Evolutionary conservation across 208 protist genomes (phyloP).

Genomic region (Novymonas esmeraldas): DNA sequence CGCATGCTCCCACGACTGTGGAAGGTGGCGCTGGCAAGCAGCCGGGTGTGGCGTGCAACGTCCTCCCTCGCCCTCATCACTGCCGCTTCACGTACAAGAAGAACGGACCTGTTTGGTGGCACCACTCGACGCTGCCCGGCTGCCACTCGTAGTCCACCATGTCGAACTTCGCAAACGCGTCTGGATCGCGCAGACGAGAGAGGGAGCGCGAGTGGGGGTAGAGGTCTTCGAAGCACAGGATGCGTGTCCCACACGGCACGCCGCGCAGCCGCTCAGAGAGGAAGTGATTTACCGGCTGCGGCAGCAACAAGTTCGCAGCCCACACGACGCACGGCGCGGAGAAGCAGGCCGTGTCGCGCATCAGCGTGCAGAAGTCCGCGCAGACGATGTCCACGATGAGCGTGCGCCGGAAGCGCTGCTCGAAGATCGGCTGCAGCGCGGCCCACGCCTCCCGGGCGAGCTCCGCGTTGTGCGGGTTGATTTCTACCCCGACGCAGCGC

Average conservation of each 20-base stretch:
- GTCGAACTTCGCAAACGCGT: slow-evolving; percentile 72
- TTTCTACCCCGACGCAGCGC: slow-evolving; percentile 80
- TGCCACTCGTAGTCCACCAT: slow-evolving; percentile 84
- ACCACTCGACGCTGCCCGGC: slow-evolving; percentile 75
- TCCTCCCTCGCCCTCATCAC: too few species aligned
- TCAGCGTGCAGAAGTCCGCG: slow-evolving; percentile 66
- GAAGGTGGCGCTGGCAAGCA: too few species aligned
- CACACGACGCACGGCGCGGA: slow-evolving; percentile 55
- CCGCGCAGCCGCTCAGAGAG: slow-evolving; percentile 68
- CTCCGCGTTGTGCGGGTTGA: slow-evolving; percentile 66
- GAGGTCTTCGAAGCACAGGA: slow-evolving; percentile 81
- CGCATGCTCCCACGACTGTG: too few species aligned
- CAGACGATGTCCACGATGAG: slow-evolving; percentile 71
- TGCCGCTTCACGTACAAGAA: slow-evolving; percentile 51
- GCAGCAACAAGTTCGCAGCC: slow-evolving; percentile 79
- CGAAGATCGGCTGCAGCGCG: slow-evolving; percentile 49
- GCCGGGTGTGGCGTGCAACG: too few species aligned
- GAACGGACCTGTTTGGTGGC: slow-evolving; percentile 50
- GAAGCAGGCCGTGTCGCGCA: slow-evolving; percentile 43
- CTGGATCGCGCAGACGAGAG: slow-evolving; percentile 62
- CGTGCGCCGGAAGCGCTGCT: slow-evolving; percentile 35
- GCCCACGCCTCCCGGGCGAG: slow-evolving; percentile 64
- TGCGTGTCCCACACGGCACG: slow-evolving; percentile 53
- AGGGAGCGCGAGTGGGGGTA: slow-evolving; percentile 77
- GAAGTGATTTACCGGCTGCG: slow-evolving; percentile 71